Conservation (phyloP, 2,329 filamentous ascomycete genomes). For the Diaporthe citri region DNA sequence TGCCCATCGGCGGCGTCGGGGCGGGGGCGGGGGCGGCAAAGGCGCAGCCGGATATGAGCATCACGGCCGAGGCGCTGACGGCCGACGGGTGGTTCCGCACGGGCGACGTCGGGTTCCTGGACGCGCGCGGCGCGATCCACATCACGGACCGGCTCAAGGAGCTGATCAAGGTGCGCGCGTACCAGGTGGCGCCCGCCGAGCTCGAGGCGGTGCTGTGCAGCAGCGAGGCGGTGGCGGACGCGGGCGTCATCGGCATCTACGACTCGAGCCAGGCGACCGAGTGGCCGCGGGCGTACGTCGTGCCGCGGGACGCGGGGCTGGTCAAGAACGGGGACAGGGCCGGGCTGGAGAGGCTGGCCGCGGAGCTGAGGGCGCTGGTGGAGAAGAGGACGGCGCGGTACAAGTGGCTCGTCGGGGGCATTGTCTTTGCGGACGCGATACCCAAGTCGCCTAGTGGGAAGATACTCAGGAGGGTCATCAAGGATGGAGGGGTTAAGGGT, state of each 20-base stretch:
- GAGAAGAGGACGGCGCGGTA: constrained; percentile 70
- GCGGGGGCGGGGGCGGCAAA: not conserved
- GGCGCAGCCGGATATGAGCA: constrained; percentile 53
- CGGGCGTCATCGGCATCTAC: constrained; percentile 68
- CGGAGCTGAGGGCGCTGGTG: constrained; percentile 69
- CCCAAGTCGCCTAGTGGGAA: constrained; percentile 74
- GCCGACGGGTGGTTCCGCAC: constrained; percentile 78
- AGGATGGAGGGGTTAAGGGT: constrained; percentile 52
- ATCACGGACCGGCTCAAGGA: constrained; percentile 82
- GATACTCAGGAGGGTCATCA: constrained; percentile 57
- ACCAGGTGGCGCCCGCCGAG: constrained; percentile 58
- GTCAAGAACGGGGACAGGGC: constrained; percentile 47
- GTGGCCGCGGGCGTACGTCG: constrained; percentile 69
- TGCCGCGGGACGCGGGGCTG: constrained; percentile 49
- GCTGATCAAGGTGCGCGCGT: constrained; percentile 59
- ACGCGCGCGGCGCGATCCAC: constrained; percentile 67
- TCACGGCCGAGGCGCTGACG: constrained; percentile 54
- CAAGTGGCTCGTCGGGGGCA: constrained; percentile 77
- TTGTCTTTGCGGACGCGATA: constrained; percentile 75
- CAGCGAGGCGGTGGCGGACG: constrained; percentile 57
- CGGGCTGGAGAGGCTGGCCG: constrained; percentile 58
- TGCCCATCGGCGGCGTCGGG: constrained; percentile 64
- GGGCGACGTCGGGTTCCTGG: constrained; percentile 75
- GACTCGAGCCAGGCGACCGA: constrained; percentile 68
- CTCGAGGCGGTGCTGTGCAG: constrained; percentile 53